Base-by-base conservation (phyloP, 352 stramenopile genomes). In the Phytophthora kernoviae region DNA sequence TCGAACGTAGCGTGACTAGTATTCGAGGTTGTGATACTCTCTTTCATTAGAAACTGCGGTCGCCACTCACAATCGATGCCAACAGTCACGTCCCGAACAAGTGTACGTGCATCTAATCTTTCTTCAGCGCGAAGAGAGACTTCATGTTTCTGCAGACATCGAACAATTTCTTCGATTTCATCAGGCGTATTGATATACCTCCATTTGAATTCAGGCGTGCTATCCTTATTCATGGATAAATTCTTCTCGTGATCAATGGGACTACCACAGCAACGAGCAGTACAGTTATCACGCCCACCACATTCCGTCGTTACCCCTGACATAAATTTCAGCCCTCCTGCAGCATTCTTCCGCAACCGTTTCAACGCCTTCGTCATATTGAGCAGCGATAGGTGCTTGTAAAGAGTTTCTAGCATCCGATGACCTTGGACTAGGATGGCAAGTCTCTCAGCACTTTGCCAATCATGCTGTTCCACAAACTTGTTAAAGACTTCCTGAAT, bases 11-110 rank as follows among this genome's bases (percentile, higher is more conserved):
- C n/a, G n/a, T n/a, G n/a, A n/a, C n/a, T n/a, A n/a, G n/a, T n/a
- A 4, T 26, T 50, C 14, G 24, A 48, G 11, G 11, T 36, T 14
- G 44, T 18, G 9, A 9, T 1, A 26, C 54, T 32, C 8, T 66
- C 39, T 46, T 70, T 71, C 26, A 53, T 15, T 12, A 83, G 14
- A 49, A 79, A 78, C 56, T 87, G 68, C 4, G 81, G 81, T 9
- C 78, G 67, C 78, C 81, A 90, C 34, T 90, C 81, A 61, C 78
- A 87, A 41, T 90, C 81, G 41, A 90, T 68, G 2, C 75, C 80
- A 54, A 90, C 47, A 37, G 88, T 15, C 39, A 77, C 63, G 7
- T 63, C 56, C 15, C 27, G 14, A 42, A 34, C 39, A 14, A 64
- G 51, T 2, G 48, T 44, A 30, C 59, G 58, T 26, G 67, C 17